Evolutionary conservation across 1,284 basidiomycete species (phyloP).

Genomic region (Leucoagaricus sp.): DNA sequence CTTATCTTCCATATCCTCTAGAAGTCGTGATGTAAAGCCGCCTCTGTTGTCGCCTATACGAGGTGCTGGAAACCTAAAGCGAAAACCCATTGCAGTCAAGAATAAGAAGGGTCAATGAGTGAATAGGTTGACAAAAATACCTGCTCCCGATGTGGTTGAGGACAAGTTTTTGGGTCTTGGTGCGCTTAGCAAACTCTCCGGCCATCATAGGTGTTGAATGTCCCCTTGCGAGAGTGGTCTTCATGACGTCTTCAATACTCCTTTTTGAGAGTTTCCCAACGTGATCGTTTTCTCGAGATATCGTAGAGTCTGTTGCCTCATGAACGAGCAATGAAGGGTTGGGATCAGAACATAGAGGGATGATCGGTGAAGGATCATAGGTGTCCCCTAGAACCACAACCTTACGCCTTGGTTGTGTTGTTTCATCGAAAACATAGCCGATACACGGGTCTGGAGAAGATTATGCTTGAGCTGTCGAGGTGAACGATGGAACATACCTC

Average conservation of each 20-base stretch:
- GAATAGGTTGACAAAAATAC: slow-evolving; percentile 41
- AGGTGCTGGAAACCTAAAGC: slow-evolving; percentile 46
- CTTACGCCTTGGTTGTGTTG: slow-evolving; percentile 45
- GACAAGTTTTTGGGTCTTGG: slow-evolving; percentile 68
- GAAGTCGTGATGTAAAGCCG: slow-evolving; percentile 10
- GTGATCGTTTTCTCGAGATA: slow-evolving; percentile 58
- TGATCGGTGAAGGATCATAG: slow-evolving; percentile 58
- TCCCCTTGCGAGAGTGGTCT: slow-evolving; percentile 65
- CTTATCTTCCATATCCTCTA: slow-evolving; percentile 16
- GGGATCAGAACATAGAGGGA: slow-evolving; percentile 51
- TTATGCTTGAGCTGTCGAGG: slow-evolving; percentile 1
- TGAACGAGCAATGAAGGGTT: slow-evolving; percentile 65
- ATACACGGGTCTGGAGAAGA: slow-evolving; percentile 69
- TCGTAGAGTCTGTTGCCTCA: slow-evolving; percentile 84
- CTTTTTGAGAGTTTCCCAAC: slow-evolving; percentile 42
- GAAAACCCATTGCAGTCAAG: not conserved
- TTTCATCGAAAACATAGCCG: slow-evolving; percentile 80
- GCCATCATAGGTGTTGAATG: slow-evolving; percentile 87
- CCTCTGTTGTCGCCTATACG: slow-evolving; percentile 21
- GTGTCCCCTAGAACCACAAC: slow-evolving; percentile 67
- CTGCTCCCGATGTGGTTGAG: slow-evolving; percentile 84
- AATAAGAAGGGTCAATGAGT: not conserved
- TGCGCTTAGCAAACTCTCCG: slow-evolving; percentile 71
- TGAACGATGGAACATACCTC: slow-evolving; percentile 52
- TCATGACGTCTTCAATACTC: slow-evolving; percentile 48